A percentile compares a stretch with the other conserved stretches of the same genome.
These are phyloP conservation scores for Platanthera guangdongensis DNA, from an alignment of 106 monocot species.

Conservation along the genomic window DNA sequence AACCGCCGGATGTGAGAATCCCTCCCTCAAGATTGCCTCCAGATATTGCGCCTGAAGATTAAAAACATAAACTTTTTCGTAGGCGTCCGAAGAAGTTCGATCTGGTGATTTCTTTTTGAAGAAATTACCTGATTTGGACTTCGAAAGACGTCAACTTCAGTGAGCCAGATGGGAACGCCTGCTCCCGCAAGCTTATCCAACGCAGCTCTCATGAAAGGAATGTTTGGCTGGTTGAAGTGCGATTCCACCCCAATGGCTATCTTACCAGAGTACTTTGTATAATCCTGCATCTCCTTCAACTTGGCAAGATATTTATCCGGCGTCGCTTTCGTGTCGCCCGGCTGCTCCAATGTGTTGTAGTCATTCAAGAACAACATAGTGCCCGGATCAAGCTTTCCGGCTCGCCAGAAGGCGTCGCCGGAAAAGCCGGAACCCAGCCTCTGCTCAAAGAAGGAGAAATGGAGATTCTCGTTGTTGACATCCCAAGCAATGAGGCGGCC, in stretches of 20 bases:
- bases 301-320: conserved; percentile 50
- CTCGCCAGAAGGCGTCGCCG: conserved; percentile 20
- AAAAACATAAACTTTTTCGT: not conserved
- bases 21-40: conserved; percentile 71
- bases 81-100: too few species aligned
- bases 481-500: conserved; percentile 74
- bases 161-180: conserved; percentile 67
- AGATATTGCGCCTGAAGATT: conserved; percentile 36
- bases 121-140: conserved; percentile 31
- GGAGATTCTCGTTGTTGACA: conserved; percentile 78
- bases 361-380: conserved; percentile 72
- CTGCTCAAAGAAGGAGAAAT: conserved; percentile 49
- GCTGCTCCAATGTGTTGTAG: conserved; percentile 60
- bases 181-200: conserved; percentile 46
- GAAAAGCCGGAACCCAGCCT: conserved; percentile 37
- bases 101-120: not conserved
- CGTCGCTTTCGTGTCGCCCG: conserved; percentile 17
- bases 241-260: conserved; percentile 63
- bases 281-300: conserved; percentile 30
- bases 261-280: conserved; percentile 5
- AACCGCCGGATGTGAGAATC: conserved; percentile 54
- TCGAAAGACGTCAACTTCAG: conserved; percentile 56
- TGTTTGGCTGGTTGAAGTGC: conserved; percentile 53
- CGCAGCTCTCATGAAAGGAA: conserved; percentile 64
- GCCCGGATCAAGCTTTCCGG: conserved; percentile 29